Base-by-base conservation (phyloP, 2,329 filamentous ascomycete genomes). In the Aspergillus sp. region DNA sequence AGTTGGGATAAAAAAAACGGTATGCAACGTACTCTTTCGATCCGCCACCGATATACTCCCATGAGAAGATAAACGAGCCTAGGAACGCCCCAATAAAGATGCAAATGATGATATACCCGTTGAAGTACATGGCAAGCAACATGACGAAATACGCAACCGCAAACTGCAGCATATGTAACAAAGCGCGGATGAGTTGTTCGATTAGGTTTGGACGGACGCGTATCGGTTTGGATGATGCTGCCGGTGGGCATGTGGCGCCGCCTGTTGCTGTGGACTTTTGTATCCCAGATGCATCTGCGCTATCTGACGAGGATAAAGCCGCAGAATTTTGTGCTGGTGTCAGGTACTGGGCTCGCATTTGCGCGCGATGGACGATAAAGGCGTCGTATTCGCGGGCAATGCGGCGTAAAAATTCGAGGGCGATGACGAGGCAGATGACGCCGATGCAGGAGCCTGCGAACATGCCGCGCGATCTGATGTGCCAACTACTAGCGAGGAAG, bases 361-460 rank as follows among this genome's bases (percentile, higher is more conserved):
- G 68, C 61, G 67, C 81, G 63, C 82, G 80, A 26, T 81, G 80
- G 58, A 88, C 67, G 30, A 91, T 80, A 66, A 83, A 83, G 24
- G 83, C 80, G 71, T 95, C 90, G 72, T 88, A 93, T 71, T 92
- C 89, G 64, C 89, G 87, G 62, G 83, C 81, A 22, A 82, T 66
- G 30, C 90, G 87, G 49, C 91, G 88, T 20, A 95, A 81, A 56
- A 87, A 77, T 69, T 95, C 90, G 64, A 95, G 86, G 5, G 76
- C 67, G 52, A 93, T 81, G 64, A 89, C 88, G 53, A 96, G 85
- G n/a, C 88, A 76, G 60, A 91, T 79, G 36, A 91, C 86, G 59
- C 89, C 90, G 68, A 96, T 87, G 76, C 90, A 95, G 52, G 87
- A 89, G 20, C 88, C 90, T 48, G 88, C 90, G 69, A 96, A 93